Conservation (phyloP, 2,329 filamentous ascomycete species). For the Colletotrichum musae region DNA sequence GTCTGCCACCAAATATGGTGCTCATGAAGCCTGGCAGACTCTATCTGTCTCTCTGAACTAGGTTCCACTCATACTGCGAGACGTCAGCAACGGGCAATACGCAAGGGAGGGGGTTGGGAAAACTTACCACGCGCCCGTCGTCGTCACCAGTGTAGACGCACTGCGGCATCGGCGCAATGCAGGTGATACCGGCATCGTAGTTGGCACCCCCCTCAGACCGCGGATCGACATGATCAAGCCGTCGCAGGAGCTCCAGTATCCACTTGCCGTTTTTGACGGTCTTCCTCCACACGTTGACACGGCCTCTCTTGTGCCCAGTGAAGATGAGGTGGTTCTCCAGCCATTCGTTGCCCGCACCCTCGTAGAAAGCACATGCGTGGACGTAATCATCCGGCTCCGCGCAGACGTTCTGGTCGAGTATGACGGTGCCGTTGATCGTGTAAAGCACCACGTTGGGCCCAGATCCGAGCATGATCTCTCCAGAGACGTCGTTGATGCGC, state of each 20-base stretch:
- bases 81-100: neutral
- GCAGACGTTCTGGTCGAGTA: slow-evolving; percentile 88
- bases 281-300: slow-evolving; percentile 84
- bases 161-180: slow-evolving; percentile 85
- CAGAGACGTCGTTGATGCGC: slow-evolving; percentile 89
- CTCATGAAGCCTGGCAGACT: slow-evolving; percentile 45
- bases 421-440: slow-evolving; percentile 87
- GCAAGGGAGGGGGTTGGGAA: neutral
- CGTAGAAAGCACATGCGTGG: slow-evolving; percentile 90
- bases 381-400: slow-evolving; percentile 80
- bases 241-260: slow-evolving; percentile 82
- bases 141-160: slow-evolving; percentile 96
- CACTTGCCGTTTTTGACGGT: slow-evolving; percentile 75
- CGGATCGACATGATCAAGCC: slow-evolving; percentile 84
- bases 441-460: slow-evolving; percentile 83
- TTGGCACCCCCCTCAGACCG: slow-evolving; percentile 72
- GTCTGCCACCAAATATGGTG: neutral
- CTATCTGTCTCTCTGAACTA: slow-evolving; percentile 71
- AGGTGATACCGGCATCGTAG: slow-evolving; percentile 82
- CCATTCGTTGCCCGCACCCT: slow-evolving; percentile 92
- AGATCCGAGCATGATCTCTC: slow-evolving; percentile 89
- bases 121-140: slow-evolving; percentile 84
- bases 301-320: slow-evolving; percentile 86
- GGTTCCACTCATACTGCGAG: slow-evolving; percentile 73
- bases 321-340: slow-evolving; percentile 88